Conservation (phyloP, 768 basidiomycete species). For the Cystofilobasidium ferigula region DNA sequence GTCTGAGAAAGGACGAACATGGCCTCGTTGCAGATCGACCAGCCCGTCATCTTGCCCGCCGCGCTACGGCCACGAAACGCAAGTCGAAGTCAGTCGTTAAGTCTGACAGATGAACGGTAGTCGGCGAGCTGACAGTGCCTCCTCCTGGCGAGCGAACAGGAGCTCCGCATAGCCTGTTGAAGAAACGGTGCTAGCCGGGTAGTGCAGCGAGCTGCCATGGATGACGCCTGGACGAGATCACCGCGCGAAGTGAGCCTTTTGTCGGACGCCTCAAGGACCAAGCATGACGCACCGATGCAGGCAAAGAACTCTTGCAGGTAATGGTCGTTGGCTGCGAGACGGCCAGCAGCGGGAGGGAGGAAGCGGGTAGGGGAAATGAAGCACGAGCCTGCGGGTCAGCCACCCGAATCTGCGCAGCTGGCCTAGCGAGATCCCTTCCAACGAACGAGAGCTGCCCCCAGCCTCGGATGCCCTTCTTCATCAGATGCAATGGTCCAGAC, state of each 20-base stretch:
- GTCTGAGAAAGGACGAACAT: slow-evolving; percentile 4
- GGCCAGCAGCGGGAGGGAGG: no score
- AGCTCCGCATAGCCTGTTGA: slow-evolving; percentile 17
- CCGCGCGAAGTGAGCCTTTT: background rate
- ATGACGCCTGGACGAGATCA: slow-evolving; percentile 8
- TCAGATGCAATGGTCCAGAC: no score
- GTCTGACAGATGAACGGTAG: no score
- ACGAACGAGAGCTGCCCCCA: no score
- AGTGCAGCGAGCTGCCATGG: slow-evolving; percentile 10
- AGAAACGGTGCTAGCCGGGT: background rate
- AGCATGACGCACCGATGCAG: background rate
- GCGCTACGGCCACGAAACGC: background rate
- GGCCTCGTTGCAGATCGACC: background rate
- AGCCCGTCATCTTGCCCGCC: slow-evolving; percentile 9
- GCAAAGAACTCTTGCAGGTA: slow-evolving; percentile 6
- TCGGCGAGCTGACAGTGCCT: slow-evolving; percentile 2
- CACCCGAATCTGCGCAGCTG: background rate
- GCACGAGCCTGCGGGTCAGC: background rate
- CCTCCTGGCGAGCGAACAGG: slow-evolving; percentile 13
- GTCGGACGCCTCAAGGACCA: background rate
- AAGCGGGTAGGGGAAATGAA: background rate
- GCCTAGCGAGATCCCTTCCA: no score
- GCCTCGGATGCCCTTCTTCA: no score
- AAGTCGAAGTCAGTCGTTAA: background rate
- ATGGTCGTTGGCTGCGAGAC: slow-evolving; percentile 14